A percentile compares a stretch with the other conserved stretches of the same genome.
phyloP scores from a whole-genome alignment of 1,139 yeast genomes.

The Hemisphaericaspora xylofermentans region DNA sequence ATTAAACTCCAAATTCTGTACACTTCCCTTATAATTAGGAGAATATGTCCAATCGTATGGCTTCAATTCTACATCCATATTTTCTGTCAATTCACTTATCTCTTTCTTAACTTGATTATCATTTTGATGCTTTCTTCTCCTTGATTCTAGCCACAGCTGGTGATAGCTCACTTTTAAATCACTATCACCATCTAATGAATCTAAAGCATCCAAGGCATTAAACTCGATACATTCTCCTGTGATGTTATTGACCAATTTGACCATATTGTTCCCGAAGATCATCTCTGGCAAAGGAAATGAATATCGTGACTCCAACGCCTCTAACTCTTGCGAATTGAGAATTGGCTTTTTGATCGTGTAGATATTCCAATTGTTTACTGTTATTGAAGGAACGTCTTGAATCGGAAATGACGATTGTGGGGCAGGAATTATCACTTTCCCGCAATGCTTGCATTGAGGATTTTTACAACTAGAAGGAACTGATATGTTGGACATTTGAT shows the following conservation, averaged over 20 bases:
- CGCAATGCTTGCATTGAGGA: conserved; percentile 65
- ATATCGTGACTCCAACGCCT: conserved; percentile 55
- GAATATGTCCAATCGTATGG: conserved; percentile 98
- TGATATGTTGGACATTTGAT: conserved; percentile 5
- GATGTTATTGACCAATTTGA: conserved; percentile 47
- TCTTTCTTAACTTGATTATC: conserved; percentile 25
- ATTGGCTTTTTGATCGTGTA: conserved; percentile 76
- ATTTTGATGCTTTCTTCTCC: conserved; percentile 28
- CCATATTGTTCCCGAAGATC: conserved; percentile 89
- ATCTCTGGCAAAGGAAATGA: conserved; percentile 92
- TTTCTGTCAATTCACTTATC: conserved; percentile 39
- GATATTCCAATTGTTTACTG: conserved; percentile 74
- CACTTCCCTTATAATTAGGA: conserved; percentile 70
- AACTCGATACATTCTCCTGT: conserved; percentile 56
- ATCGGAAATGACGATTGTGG: conserved; percentile 65
- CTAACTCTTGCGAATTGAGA: conserved; percentile 71
- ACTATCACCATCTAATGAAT: conserved; percentile 49
- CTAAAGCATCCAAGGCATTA: conserved; percentile 79
- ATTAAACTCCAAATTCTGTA: conserved; percentile 19
- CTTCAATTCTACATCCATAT: conserved; percentile 40
- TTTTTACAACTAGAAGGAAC: conserved; percentile 34
- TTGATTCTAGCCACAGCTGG: conserved; percentile 78
- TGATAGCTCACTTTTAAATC: conserved; percentile 74
- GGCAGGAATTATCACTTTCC: conserved; percentile 69
- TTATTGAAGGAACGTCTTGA: conserved; percentile 63